These are phyloP conservation scores for Zhuliangozyma parablackwelliae DNA, from an alignment of 1,139 yeast genomes.

Conservation along the genomic window DNA sequence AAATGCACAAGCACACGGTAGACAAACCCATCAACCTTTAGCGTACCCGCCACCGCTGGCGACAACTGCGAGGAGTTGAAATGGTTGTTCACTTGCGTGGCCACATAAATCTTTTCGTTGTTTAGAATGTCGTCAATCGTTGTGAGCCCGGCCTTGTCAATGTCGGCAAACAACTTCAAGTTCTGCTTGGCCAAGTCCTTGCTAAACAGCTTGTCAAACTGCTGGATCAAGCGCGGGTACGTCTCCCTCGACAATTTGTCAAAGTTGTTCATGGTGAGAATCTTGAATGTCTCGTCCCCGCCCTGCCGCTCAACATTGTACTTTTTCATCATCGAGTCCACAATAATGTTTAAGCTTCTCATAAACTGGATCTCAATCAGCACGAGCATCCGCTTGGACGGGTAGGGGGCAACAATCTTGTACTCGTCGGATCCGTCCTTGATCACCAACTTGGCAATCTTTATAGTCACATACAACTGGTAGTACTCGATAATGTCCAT, in stretches of 20 bases:
- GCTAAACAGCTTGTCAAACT: slow-evolving; percentile 33
- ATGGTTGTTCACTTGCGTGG: slow-evolving; percentile 24
- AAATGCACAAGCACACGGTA: slow-evolving; percentile 39
- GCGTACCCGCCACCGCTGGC: too few species aligned
- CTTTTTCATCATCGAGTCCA: slow-evolving; percentile 42
- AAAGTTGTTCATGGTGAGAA: slow-evolving; percentile 44
- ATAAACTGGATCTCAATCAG: slow-evolving; percentile 46
- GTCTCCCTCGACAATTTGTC: slow-evolving; percentile 32
- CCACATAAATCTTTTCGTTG: slow-evolving; percentile 35
- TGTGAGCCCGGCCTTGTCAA: slow-evolving; percentile 40
- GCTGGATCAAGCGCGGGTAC: slow-evolving; percentile 30
- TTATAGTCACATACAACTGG: slow-evolving; percentile 32
- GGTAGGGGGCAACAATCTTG: slow-evolving; percentile 31
- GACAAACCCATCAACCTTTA: slow-evolving; percentile 37
- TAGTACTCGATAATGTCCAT: slow-evolving; percentile 35
- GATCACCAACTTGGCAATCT: slow-evolving; percentile 25
- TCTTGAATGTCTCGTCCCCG: slow-evolving; percentile 29
- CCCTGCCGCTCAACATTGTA: slow-evolving; percentile 31
- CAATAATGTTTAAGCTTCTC: slow-evolving; percentile 40
- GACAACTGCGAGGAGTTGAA: slow-evolving; percentile 17
- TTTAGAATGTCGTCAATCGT: slow-evolving; percentile 40
- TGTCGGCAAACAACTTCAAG: slow-evolving; percentile 39
- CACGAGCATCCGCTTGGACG: slow-evolving; percentile 39
- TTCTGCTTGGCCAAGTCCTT: slow-evolving; percentile 37
- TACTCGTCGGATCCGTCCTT: slow-evolving; percentile 15